Base-by-base conservation (phyloP, 768 basidiomycete genomes). In the Lactarius akahatsu region DNA sequence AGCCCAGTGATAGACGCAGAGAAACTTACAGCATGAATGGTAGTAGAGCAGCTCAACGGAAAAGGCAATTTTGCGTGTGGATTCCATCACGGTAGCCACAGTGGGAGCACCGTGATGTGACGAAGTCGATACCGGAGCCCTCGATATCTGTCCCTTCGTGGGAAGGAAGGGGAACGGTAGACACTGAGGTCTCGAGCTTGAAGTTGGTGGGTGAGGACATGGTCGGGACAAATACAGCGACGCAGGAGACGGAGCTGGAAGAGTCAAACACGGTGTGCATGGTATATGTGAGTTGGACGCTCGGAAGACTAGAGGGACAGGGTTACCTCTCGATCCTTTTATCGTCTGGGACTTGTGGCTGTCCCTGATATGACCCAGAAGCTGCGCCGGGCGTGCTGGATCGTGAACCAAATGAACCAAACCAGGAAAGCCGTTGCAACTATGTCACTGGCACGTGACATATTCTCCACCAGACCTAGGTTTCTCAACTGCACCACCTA, bases 31-130 rank as follows among this genome's bases (percentile, higher is more conserved):
- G 11, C 36, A 56, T 16, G 7, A 4, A 11, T 36, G 4, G 10
- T 20, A 30, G 20, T n/a, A 59, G 66, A 62, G 52, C 54, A 64
- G 72, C 71, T 78, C 57, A 78, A 75, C 72, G 76, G 64, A 86
- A 87, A 36, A 86, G 86, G 78, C 86, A 88, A 73, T 77, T 79
- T 54, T 83, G 81, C n/a, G 82, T 71, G 67, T 81, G 80, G 20
- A 77, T 68, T 50, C 86, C 86, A 50, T 50, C 47, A 71, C 87
- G 85, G 78, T 79, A 85, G 63, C 86, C 86, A 89, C 47, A 71
- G 73, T 88, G 86, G 78, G 85, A 87, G 75, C 88, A 89, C 73
- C 88, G 86, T 60, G 88, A 86, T 11, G 84, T 79, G 77, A 82
- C 84, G 71, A 78, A 76, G 78, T 84, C 77, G 63, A 80, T 72